These are phyloP conservation scores for Botryosphaeria dothidea DNA, from an alignment of 2,329 filamentous ascomycete genomes.

Conservation along the genomic window DNA sequence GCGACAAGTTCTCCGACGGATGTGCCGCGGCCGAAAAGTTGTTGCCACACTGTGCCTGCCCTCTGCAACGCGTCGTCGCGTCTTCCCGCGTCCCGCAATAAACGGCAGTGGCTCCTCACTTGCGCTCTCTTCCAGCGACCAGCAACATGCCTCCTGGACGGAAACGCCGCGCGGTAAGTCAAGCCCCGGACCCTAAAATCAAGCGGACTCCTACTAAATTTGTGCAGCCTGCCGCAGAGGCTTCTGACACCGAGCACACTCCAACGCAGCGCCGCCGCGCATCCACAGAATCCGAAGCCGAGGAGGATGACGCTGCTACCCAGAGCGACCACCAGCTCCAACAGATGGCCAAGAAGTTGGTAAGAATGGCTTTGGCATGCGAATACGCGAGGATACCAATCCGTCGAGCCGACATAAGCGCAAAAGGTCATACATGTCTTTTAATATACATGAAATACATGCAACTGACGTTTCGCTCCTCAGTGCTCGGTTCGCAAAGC, in stretches of 20 bases:
- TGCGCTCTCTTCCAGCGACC: background rate
- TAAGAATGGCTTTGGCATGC: constrained; percentile 61
- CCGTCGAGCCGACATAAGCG: constrained; percentile 58
- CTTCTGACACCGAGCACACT: background rate
- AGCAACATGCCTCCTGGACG: constrained; percentile 19
- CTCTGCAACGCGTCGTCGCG: background rate
- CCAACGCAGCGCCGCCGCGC: constrained; percentile 15
- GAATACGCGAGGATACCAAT: constrained; percentile 62
- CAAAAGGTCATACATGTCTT: constrained; percentile 44
- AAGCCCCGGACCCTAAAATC: background rate
- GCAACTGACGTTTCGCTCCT: background rate
- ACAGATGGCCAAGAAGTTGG: constrained; percentile 61
- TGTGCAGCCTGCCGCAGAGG: constrained; percentile 1
- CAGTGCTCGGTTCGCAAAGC: constrained; percentile 68
- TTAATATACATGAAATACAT: background rate
- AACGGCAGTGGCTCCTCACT: background rate
- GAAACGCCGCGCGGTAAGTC: constrained; percentile 21
- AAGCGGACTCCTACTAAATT: background rate
- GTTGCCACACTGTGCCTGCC: background rate
- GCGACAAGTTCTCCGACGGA: background rate
- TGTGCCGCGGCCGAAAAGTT: background rate
- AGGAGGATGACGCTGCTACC: constrained; percentile 1
- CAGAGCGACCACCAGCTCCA: background rate
- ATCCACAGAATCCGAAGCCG: constrained; percentile 5
- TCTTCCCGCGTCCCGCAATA: background rate